A percentile compares a stretch with the other conserved stretches of the same genome.
Evolutionary conservation across 768 basidiomycete genomes (phyloP).

Genomic region (Suillus plorans): DNA sequence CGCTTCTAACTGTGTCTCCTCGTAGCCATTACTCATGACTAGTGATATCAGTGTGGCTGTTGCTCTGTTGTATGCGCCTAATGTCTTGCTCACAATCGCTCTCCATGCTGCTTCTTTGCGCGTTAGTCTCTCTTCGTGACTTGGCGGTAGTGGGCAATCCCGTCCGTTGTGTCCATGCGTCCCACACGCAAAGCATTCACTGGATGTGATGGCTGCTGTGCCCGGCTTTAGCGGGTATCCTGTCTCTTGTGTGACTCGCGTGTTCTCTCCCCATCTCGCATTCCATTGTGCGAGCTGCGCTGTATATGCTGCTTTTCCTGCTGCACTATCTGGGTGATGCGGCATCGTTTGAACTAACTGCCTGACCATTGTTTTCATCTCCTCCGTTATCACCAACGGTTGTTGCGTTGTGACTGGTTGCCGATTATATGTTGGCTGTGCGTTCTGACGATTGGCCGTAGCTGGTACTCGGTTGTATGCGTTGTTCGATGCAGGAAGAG

Average conservation of each 20-base stretch:
- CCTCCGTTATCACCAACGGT: too few relatives aligned
- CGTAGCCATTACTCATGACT: not conserved
- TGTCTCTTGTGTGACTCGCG: too few relatives aligned
- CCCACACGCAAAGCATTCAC: not conserved
- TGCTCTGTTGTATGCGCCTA: not conserved
- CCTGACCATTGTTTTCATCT: not conserved
- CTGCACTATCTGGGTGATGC: not conserved
- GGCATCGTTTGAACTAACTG: fast-evolving
- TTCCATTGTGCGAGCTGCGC: too few relatives aligned
- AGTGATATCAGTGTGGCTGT: not conserved
- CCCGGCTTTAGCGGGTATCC: too few relatives aligned
- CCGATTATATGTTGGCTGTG: too few relatives aligned
- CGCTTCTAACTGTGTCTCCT: not conserved
- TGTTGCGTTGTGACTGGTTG: too few relatives aligned
- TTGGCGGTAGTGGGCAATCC: not conserved
- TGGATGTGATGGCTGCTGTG: too few relatives aligned
- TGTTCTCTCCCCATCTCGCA: too few relatives aligned
- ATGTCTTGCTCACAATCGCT: not conserved
- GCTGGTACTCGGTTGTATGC: not conserved
- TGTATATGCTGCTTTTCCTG: not conserved
- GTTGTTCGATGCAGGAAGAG: too few relatives aligned
- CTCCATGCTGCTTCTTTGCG: not conserved
- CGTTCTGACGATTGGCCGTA: not conserved
- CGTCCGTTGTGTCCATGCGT: not conserved
- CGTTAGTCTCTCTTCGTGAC: not conserved